A percentile compares a stretch with the other conserved stretches of the same genome.
phyloP scores from a whole-genome alignment of 2,329 filamentous ascomycete genomes.

The Cercospora beticola region DNA sequence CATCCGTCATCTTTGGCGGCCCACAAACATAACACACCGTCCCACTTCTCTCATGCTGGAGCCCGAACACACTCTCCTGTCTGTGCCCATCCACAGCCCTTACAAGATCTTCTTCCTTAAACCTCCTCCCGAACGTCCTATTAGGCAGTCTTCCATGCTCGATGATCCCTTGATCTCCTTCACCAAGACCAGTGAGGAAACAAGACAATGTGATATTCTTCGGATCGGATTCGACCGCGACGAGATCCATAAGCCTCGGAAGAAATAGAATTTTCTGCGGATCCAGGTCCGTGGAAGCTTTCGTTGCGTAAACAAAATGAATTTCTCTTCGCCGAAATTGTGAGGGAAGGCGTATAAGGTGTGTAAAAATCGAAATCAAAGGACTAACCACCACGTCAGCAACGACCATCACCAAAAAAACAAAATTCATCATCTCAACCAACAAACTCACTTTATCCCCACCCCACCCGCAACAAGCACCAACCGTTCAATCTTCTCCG shows the following conservation, averaged over 20 bases:
- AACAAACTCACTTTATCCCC: constrained; percentile 65
- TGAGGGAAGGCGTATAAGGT: constrained; percentile 44
- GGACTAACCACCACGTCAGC: constrained; percentile 49
- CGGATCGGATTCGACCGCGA: constrained; percentile 22
- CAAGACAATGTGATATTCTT: constrained; percentile 32
- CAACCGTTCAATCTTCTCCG: constrained; percentile 54
- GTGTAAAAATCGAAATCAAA: constrained; percentile 69
- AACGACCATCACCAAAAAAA: too few relatives aligned
- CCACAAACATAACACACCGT: constrained; percentile 52
- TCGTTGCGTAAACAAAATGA: constrained; percentile 64
- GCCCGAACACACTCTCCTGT: constrained; percentile 28
- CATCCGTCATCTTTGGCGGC: constrained; percentile 51
- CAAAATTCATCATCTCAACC: too few relatives aligned
- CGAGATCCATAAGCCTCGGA: constrained; percentile 42
- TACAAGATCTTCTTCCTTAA: constrained; percentile 39
- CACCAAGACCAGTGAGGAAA: constrained; percentile 34
- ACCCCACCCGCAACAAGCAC: constrained; percentile 80
- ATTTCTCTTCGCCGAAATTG: constrained; percentile 45
- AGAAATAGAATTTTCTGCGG: constrained; percentile 48
- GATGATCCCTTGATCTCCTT: constrained; percentile 26
- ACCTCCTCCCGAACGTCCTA: constrained; percentile 34
- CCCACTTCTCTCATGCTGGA: constrained; percentile 36
- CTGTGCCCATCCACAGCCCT: constrained; percentile 39
- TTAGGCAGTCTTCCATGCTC: constrained; percentile 36
- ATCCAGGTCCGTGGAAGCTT: constrained; percentile 38